Conservation (phyloP, 768 basidiomycete genomes). For the Xerocomellus chrysenteron region DNA sequence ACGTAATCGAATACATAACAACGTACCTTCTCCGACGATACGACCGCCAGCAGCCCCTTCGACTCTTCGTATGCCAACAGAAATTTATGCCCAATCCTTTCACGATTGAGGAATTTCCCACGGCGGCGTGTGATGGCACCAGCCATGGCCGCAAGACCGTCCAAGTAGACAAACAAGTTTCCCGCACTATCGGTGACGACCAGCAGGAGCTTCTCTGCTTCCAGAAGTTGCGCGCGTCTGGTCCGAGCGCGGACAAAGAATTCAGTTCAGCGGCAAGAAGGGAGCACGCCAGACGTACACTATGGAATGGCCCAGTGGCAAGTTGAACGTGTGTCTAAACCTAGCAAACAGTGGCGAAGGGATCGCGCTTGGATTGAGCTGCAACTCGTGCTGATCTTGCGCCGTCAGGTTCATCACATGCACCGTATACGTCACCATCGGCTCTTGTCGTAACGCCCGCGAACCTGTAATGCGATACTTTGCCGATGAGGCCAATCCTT, state of each 20-base stretch:
- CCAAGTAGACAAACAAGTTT: slow-evolving; percentile 41
- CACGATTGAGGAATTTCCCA: slow-evolving; percentile 38
- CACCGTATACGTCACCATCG: slow-evolving; percentile 20
- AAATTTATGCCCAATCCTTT: slow-evolving; percentile 46
- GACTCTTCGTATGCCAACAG: slow-evolving; percentile 52
- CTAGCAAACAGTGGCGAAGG: no score
- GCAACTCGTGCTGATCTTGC: slow-evolving; percentile 27
- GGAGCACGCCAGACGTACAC: slow-evolving; percentile 4
- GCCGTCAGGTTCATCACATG: slow-evolving; percentile 29
- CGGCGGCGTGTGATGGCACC: slow-evolving; percentile 27
- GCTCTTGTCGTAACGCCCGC: slow-evolving; percentile 14
- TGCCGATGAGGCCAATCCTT: neutral
- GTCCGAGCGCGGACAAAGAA: neutral
- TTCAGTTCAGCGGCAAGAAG: neutral
- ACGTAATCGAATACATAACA: neutral
- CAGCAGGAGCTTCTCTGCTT: slow-evolving; percentile 41
- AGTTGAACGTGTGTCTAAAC: no score
- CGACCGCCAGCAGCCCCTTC: slow-evolving; percentile 47
- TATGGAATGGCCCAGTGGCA: slow-evolving; percentile 18
- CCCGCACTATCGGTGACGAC: slow-evolving; percentile 38
- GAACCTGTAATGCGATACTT: slow-evolving; percentile 3
- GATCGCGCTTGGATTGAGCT: no score
- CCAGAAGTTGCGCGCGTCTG: slow-evolving; percentile 44
- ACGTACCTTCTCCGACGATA: slow-evolving; percentile 41
- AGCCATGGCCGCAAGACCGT: slow-evolving; percentile 31